phyloP scores from a whole-genome alignment of 805 yeast genomes.

The Kuraishia borneana region DNA sequence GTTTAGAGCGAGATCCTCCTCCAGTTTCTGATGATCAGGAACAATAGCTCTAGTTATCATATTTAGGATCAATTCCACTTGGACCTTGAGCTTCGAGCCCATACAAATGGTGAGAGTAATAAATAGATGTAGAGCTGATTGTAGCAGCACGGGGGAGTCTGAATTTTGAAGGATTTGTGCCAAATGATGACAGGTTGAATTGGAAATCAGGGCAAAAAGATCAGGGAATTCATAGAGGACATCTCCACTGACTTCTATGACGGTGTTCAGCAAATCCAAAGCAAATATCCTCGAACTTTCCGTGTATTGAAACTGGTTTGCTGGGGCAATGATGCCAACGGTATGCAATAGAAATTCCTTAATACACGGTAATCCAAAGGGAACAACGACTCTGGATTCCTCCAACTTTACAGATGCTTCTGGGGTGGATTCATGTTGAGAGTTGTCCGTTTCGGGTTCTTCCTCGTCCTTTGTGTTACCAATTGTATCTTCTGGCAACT shows the following conservation, averaged over 20 bases:
- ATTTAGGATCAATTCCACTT: slow-evolving; percentile 63
- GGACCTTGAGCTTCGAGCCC: slow-evolving; percentile 59
- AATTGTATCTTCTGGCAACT: slow-evolving; percentile 46
- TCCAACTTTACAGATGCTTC: not conserved
- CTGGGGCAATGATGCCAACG: slow-evolving; percentile 71
- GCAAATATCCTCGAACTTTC: slow-evolving; percentile 84
- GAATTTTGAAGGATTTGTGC: slow-evolving; percentile 66
- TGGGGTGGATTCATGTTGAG: not conserved
- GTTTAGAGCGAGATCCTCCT: slow-evolving; percentile 14
- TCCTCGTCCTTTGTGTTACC: slow-evolving; percentile 28
- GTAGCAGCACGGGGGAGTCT: slow-evolving; percentile 64
- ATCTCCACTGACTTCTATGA: slow-evolving; percentile 74
- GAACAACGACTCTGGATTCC: slow-evolving; percentile 19
- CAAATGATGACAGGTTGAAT: slow-evolving; percentile 76
- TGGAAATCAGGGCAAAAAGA: slow-evolving; percentile 57
- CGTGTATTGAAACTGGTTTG: slow-evolving; percentile 73
- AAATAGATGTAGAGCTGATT: slow-evolving; percentile 66
- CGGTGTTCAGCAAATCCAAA: slow-evolving; percentile 58
- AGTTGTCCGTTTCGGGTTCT: not conserved
- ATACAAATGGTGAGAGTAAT: slow-evolving; percentile 60
- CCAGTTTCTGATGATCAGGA: slow-evolving; percentile 13
- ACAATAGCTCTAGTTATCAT: slow-evolving; percentile 41
- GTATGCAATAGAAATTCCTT: slow-evolving; percentile 68
- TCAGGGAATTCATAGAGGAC: slow-evolving; percentile 50
- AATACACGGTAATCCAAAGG: slow-evolving; percentile 67